A percentile compares a stretch with the other conserved stretches of the same genome.
Evolutionary conservation across 441 rosid genomes (phyloP).

Genomic region (Mallotus repandus): DNA sequence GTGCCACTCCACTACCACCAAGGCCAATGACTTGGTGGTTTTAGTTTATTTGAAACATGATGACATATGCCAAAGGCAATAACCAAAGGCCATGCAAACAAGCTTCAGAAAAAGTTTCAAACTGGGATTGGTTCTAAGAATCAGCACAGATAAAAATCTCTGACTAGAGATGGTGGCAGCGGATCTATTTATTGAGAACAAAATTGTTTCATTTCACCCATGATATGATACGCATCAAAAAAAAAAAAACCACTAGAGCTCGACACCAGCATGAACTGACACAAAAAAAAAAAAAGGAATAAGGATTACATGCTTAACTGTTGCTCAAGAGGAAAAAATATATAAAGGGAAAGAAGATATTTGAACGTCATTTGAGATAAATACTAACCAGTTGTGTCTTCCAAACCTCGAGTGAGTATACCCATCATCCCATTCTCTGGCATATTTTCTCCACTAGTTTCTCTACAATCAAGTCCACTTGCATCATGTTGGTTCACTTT

Average conservation of each 20-base stretch:
- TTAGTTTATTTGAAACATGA: not conserved
- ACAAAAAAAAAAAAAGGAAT: not conserved
- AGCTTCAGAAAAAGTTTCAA: not conserved
- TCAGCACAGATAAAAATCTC: not conserved
- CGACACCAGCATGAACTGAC: not conserved
- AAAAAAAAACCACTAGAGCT: not conserved
- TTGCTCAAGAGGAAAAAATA: not conserved
- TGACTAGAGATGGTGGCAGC: not conserved
- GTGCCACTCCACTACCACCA: not conserved
- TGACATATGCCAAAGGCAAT: not conserved
- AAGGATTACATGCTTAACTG: not conserved
- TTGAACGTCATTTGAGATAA: slow-evolving; percentile 1
- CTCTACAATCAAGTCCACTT: slow-evolving; percentile 31
- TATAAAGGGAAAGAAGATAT: not conserved
- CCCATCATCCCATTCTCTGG: slow-evolving; percentile 37
- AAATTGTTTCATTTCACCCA: not conserved
- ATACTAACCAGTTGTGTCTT: slow-evolving; percentile 63
- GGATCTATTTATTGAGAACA: not conserved
- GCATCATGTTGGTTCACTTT: slow-evolving; percentile 34
- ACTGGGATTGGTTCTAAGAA: not conserved
- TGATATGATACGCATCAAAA: not conserved
- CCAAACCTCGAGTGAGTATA: slow-evolving; percentile 44
- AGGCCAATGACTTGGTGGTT: not conserved
- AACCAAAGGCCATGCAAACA: too few relatives aligned
- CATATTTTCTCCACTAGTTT: slow-evolving; percentile 30